A percentile compares a stretch with the other conserved stretches of the same genome.
Conservation (phyloP, 2,329 filamentous ascomycete species). For the Chrysoporthe cubensis region DNA sequence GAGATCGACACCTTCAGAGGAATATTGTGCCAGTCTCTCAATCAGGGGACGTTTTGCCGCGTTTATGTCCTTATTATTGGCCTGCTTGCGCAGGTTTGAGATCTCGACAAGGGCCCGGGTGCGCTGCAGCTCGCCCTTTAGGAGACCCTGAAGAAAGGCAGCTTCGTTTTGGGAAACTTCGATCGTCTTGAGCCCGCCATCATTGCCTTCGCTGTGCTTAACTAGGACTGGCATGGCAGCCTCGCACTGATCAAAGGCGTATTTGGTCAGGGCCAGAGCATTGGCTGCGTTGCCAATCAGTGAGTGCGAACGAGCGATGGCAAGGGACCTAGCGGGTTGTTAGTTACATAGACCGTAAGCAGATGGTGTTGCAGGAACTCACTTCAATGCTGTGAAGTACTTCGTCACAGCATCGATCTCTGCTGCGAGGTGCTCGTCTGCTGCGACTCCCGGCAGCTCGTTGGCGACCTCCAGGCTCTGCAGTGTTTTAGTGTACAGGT, state of each 20-base stretch:
- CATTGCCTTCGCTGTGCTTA: constrained; percentile 39
- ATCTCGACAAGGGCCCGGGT: constrained; percentile 87
- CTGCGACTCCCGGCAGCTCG: constrained; percentile 86
- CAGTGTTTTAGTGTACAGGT: constrained; percentile 87
- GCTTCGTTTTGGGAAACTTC: constrained; percentile 65
- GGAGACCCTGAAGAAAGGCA: constrained; percentile 60
- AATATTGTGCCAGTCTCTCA: constrained; percentile 77
- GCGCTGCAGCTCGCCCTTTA: constrained; percentile 75
- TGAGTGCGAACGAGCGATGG: constrained; percentile 83
- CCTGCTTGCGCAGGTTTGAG: constrained; percentile 61
- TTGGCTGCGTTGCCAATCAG: constrained; percentile 74
- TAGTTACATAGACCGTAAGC: constrained; percentile 16
- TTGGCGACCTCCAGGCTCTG: constrained; percentile 90
- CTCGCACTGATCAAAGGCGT: constrained; percentile 67
- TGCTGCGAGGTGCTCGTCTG: constrained; percentile 74
- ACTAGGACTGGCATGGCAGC: constrained; percentile 53
- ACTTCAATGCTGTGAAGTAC: constrained; percentile 92
- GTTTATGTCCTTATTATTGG: constrained; percentile 45
- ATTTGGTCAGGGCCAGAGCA: constrained; percentile 81
- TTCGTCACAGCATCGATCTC: constrained; percentile 78
- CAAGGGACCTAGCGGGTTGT: constrained; percentile 65
- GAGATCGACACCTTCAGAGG: constrained; percentile 71
- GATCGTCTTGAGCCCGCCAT: constrained; percentile 64
- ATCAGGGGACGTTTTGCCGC: constrained; percentile 60
- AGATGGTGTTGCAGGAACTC: constrained; percentile 38